Base-by-base conservation (phyloP, 129 eudicot genomes). In the Chrysanthemum makinoi region DNA sequence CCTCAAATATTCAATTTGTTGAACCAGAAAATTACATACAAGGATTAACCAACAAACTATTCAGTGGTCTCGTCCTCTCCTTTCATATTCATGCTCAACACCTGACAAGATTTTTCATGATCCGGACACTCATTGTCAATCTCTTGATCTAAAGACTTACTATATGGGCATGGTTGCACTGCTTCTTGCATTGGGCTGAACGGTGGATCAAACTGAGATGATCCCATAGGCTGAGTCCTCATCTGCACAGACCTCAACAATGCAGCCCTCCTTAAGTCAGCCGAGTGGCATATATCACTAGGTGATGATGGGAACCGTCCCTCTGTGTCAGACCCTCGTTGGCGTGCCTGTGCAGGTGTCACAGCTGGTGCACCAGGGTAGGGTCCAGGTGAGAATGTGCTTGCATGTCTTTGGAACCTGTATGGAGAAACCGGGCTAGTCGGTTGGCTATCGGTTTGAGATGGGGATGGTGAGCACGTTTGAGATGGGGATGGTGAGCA, bases 211-310 rank as follows among this genome's bases (percentile, higher is more conserved):
- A 56, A 80, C 24, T 78, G 76, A 22, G 87, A 70, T 7, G 69
- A 26, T 11, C 69, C 69, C 48, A 61, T 30, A 16, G 94, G 83
- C 63, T 92, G 96, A 4, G 90, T 66, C 80, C 97, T 82, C 89
- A 94, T 87, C 70, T 94, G 98, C 83, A 89, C 97, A 18, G 97
- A 94, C 64, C 98, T 75, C 80, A 94, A 57, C 51, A 94, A 87
- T 20, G 97, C 96, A 65, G 96, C 97, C 77, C 87, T 87, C 73
- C 96, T 80, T 60, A 94, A 75, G 81, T 94, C 98, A 6, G 97
- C 97, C 0, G 98, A 85, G 87, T 94, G 98, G 80, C 98, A 94
- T 74, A 89, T 89, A 69, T 89, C 98, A 66, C 97, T 94, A 6
- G 97, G 98, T 10, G 97, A 89, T 16, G 98, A 89, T 16, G 97